These are phyloP conservation scores for Boletus sensibilis DNA, from an alignment of 768 basidiomycete genomes.

Conservation along the genomic window DNA sequence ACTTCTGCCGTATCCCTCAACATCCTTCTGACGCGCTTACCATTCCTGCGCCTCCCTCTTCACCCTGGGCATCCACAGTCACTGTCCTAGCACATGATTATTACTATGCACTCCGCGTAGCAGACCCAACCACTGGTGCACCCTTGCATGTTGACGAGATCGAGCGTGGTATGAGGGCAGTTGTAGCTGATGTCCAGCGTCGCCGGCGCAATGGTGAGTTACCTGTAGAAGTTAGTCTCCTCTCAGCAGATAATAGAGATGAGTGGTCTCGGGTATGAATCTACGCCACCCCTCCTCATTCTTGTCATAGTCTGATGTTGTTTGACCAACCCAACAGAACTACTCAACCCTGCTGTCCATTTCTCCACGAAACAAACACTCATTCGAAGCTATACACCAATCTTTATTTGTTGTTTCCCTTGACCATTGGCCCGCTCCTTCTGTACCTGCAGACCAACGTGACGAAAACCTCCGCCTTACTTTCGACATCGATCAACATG, in stretches of 20 bases:
- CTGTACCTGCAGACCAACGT: slow-evolving; percentile 20
- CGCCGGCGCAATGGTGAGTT: slow-evolving; percentile 52
- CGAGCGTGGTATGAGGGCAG: slow-evolving; percentile 44
- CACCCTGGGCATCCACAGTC: slow-evolving; percentile 47
- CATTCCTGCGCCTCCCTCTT: slow-evolving; percentile 42
- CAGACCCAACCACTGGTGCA: slow-evolving; percentile 32
- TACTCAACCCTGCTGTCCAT: slow-evolving; percentile 65
- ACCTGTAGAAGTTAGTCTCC: slow-evolving; percentile 61
- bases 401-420: slow-evolving; percentile 80
- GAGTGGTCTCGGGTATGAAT: slow-evolving; percentile 69
- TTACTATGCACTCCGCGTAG: slow-evolving; percentile 74
- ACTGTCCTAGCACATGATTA: slow-evolving; percentile 74
- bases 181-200: slow-evolving; percentile 56
- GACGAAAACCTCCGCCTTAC: slow-evolving; percentile 31
- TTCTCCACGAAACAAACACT: slow-evolving; percentile 60
- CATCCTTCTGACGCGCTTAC: slow-evolving; percentile 60
- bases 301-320: background rate
- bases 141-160: slow-evolving; percentile 40
- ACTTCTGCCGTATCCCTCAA: slow-evolving; percentile 72
- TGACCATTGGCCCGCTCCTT: slow-evolving; percentile 60
- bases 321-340: slow-evolving; percentile 43
- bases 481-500: slow-evolving; percentile 29
- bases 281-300: background rate
- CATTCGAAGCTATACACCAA: slow-evolving; percentile 63
- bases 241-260: slow-evolving; percentile 82